These are phyloP conservation scores for Peronosclerospora sorghi DNA, from an alignment of 352 stramenopile genomes.

Conservation along the genomic window DNA sequence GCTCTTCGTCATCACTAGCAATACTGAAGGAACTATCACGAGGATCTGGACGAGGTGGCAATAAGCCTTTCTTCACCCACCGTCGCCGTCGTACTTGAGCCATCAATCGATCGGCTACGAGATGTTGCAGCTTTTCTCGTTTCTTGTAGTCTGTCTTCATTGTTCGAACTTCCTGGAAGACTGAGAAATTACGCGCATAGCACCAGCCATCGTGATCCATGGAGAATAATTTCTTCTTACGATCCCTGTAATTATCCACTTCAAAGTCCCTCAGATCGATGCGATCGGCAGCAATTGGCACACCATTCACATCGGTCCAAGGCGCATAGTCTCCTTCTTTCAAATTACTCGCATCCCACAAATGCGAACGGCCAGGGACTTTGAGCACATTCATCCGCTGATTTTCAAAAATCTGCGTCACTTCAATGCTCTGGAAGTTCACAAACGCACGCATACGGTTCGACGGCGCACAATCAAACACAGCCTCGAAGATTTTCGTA, in stretches of 20 bases:
- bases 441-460: conserved; percentile 70
- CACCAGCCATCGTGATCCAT: conserved; percentile 83
- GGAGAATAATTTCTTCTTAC: conserved; percentile 70
- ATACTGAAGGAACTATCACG: conserved; percentile 47
- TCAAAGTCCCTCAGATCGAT: conserved; percentile 72
- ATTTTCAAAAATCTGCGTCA: conserved; percentile 83
- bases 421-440: conserved; percentile 66
- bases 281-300: conserved; percentile 65
- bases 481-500: conserved; percentile 66
- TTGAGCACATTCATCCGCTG: conserved; percentile 79
- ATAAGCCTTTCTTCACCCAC: conserved; percentile 62
- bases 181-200: conserved; percentile 80
- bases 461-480: conserved; percentile 79
- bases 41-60: conserved; percentile 17
- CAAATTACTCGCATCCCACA: conserved; percentile 67
- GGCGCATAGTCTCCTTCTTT: conserved; percentile 75
- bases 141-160: conserved; percentile 67
- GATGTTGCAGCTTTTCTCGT: conserved; percentile 77
- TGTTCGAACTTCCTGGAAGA: conserved; percentile 79
- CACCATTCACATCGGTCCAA: conserved; percentile 80
- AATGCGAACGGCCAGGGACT: conserved; percentile 38
- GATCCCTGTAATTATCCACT: conserved; percentile 66
- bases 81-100: conserved; percentile 70
- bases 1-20: conserved; percentile 56
- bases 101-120: conserved; percentile 76